phyloP scores from a whole-genome alignment of 1,284 basidiomycete species.

The Kalmanozyma brasiliensis region DNA sequence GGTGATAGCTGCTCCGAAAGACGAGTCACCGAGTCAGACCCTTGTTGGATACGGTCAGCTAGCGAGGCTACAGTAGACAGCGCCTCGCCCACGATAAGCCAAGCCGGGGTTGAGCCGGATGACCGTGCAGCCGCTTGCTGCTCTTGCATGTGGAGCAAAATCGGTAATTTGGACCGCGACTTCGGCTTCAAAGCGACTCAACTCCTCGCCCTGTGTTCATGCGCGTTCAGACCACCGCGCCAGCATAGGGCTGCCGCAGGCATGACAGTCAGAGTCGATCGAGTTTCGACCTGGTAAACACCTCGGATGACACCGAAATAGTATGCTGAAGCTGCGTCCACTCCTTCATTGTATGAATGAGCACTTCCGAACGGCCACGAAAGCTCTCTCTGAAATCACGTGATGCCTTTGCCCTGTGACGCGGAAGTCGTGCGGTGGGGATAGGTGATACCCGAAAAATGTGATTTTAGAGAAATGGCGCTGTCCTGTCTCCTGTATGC shows the following conservation, averaged over 20 bases:
- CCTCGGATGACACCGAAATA: too few relatives aligned
- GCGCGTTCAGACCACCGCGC: too few relatives aligned
- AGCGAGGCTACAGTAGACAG: conserved; percentile 1
- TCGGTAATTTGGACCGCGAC: not conserved
- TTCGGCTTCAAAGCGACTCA: too few relatives aligned
- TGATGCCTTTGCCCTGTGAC: conserved; percentile 13
- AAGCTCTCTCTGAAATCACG: conserved; percentile 18
- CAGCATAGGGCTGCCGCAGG: too few relatives aligned
- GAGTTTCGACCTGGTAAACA: too few relatives aligned
- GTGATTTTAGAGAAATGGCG: not conserved
- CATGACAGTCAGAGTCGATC: too few relatives aligned
- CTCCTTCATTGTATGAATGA: too few relatives aligned
- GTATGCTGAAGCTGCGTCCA: too few relatives aligned
- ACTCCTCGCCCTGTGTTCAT: too few relatives aligned
- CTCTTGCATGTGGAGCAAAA: not conserved
- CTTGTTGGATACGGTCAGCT: not conserved
- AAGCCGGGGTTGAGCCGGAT: not conserved
- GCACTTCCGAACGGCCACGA: not conserved
- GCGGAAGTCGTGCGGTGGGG: conserved; percentile 39
- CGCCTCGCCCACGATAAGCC: conserved; percentile 11
- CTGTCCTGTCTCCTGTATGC: conserved; percentile 4
- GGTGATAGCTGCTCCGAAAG: conserved; percentile 8
- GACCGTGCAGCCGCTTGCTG: not conserved
- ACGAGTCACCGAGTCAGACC: not conserved
- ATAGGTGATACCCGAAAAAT: conserved; percentile 1